Base-by-base conservation (phyloP, 2,329 filamentous ascomycete species). In the Fusarium odoratissimum region DNA sequence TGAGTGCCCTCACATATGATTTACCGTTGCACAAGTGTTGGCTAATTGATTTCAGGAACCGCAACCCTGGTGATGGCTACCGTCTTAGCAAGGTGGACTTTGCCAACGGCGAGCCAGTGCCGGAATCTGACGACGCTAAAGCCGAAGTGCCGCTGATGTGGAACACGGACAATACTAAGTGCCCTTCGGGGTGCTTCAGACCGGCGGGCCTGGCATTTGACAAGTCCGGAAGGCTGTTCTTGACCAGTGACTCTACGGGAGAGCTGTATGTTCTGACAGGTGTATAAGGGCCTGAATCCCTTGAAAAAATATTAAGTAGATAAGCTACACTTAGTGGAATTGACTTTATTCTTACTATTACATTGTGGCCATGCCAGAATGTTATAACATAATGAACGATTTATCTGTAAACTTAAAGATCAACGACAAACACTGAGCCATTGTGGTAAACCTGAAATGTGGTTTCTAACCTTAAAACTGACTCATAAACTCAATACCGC, bases 61-160 rank as follows among this genome's bases (percentile, higher is more conserved):
- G 62, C 4, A 64, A 64, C 11, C 62, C 62, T 2, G 62, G 62
- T 6, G 62, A 65, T 31, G 62, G 62, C 5, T 64, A 65, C 9
- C 62, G 62, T 4, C 33, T 65, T 3, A 65, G 62, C 21, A 65
- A 65, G 17, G 62, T 65, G 21, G 48, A 42, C 13, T 65, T 65
- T 37, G 17, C 35, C 11, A n/a, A 48, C 5, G 60, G 62, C 7
- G 23, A 65, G 2, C 62, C 62, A 13, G 35, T 56, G 5, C 31
- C 35, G 10, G 4, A 37, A 25, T 65, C 62, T 48, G 21, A 65
- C 1, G 40, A 65, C 11, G 6, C 60, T 11, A 19, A 64, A 17
- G 62, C 62, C n/a, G 62, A 65, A 13, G 62, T 41, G 17, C 62
- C 35, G 2, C 13, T 65, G 30, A 65, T 65, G 48, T 65, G 62